phyloP scores from a whole-genome alignment of 495 filamentous ascomycete genomes.

The Chaetomium tenue region DNA sequence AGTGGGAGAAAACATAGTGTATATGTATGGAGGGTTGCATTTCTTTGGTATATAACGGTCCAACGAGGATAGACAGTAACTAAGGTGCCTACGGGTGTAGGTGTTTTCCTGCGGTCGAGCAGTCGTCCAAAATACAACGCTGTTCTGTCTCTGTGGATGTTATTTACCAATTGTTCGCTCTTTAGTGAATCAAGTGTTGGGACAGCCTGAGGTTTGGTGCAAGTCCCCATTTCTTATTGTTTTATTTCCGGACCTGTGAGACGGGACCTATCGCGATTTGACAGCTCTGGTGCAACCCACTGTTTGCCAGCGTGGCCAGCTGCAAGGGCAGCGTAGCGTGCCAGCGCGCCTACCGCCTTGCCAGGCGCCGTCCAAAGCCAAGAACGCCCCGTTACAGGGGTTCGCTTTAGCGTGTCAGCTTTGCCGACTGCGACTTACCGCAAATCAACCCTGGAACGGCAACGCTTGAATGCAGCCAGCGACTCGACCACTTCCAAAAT shows the following conservation, averaged over 20 bases:
- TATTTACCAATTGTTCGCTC: no score
- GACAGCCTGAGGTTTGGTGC: no score
- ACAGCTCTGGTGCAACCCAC: not conserved
- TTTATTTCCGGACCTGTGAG: no score
- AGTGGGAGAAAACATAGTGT: not conserved
- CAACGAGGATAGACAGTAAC: not conserved
- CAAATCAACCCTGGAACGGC: slow-evolving; percentile 10
- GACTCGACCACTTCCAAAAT: slow-evolving; percentile 1
- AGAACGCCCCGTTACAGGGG: slow-evolving; percentile 5
- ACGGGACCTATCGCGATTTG: no score
- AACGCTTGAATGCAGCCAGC: not conserved
- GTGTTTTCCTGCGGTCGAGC: not conserved
- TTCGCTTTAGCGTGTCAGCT: slow-evolving; percentile 9
- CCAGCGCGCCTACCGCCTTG: not conserved
- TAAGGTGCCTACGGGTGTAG: not conserved
- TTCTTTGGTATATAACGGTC: not conserved
- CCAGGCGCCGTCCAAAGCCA: slow-evolving; percentile 8
- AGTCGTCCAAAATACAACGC: no score
- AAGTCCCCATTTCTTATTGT: no score
- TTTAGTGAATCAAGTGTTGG: no score
- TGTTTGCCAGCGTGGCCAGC: not conserved
- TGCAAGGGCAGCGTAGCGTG: no score
- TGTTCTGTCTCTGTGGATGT: not conserved
- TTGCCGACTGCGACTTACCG: not conserved
- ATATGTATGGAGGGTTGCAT: not conserved